Conservation (phyloP, 2,329 filamentous ascomycete species). For the Cyclaneusma minus region DNA sequence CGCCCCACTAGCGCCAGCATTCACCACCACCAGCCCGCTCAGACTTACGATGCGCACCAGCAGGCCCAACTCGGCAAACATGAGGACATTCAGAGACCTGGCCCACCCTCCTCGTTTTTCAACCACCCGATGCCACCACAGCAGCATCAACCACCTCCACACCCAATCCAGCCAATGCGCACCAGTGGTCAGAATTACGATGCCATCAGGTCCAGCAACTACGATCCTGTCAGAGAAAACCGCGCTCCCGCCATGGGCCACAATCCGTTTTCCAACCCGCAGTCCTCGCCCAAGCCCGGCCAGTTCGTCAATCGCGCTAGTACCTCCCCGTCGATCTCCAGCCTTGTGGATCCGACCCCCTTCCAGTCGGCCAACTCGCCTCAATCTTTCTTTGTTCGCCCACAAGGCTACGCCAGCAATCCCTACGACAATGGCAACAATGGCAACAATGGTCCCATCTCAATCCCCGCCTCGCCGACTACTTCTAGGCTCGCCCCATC, state of each 20-base stretch:
- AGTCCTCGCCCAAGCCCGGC: conserved; percentile 28
- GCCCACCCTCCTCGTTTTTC: conserved; percentile 14
- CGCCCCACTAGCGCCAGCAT: conserved; percentile 17
- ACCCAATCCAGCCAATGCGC: conserved; percentile 30
- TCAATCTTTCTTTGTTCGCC: conserved; percentile 18
- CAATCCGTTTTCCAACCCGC: conserved; percentile 26
- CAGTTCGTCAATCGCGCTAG: conserved; percentile 54
- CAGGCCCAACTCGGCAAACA: conserved; percentile 19
- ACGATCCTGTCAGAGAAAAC: conserved; percentile 47
- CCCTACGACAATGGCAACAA: conserved; percentile 9
- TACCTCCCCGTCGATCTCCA: conserved; percentile 81
- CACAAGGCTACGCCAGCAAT: conserved; percentile 11
- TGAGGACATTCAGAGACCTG: conserved; percentile 23
- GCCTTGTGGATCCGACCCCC: conserved; percentile 68
- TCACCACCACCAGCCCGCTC: conserved; percentile 10
- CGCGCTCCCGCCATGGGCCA: conserved; percentile 28
- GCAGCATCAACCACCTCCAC: conserved; percentile 27
- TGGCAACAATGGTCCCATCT: conserved; percentile 10
- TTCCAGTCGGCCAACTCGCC: conserved; percentile 17
- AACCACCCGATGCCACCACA: conserved; percentile 17
- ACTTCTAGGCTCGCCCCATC: conserved; percentile 9
- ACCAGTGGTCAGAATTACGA: conserved; percentile 78
- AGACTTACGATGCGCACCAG: conserved; percentile 2
- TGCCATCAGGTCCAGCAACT: conserved; percentile 67
- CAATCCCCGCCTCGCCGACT: conserved; percentile 16